Evolutionary conservation across 2,329 filamentous ascomycete species (phyloP).

Genomic region (Tympanopsis confertula): DNA sequence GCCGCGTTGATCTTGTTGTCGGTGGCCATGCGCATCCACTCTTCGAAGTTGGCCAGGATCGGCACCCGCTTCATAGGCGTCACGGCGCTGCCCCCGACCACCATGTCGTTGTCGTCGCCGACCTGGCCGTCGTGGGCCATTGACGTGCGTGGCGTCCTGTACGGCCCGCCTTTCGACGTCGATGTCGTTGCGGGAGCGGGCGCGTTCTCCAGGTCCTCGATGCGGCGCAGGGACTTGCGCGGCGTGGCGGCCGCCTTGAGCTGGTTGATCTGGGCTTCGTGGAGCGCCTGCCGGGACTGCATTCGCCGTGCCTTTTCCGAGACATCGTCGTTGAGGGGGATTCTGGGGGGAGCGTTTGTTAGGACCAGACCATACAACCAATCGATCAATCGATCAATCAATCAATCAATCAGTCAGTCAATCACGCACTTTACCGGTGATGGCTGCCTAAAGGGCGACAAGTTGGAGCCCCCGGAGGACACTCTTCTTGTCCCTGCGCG

Average conservation of each 20-base stretch:
- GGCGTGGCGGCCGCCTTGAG: conserved; percentile 65
- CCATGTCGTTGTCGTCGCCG: conserved; percentile 43
- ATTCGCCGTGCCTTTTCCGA: conserved; percentile 81
- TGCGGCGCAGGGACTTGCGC: conserved; percentile 49
- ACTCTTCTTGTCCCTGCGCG: too few relatives aligned
- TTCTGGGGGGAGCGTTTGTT: conserved; percentile 36
- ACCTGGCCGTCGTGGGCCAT: conserved; percentile 27
- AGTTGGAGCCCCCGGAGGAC: too few relatives aligned
- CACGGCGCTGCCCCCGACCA: conserved; percentile 64
- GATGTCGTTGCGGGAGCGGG: conserved; percentile 43
- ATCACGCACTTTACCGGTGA: too few relatives aligned
- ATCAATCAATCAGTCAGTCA: too few relatives aligned
- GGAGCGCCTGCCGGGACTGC: conserved; percentile 75
- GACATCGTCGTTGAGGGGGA: conserved; percentile 91
- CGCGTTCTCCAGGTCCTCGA: conserved; percentile 44
- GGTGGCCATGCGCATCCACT: conserved; percentile 99
- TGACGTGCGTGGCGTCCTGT: conserved; percentile 21
- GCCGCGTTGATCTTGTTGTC: conserved; percentile 98
- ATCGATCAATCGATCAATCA: too few relatives aligned
- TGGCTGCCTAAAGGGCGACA: conserved; percentile 7
- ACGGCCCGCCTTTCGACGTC: conserved; percentile 32
- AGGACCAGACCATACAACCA: too few relatives aligned
- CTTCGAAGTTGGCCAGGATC: conserved; percentile 93
- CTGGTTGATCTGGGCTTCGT: conserved; percentile 85
- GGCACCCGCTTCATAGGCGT: conserved; percentile 95